Evolutionary conservation across 176 grass and related monocot species (phyloP), one percentile per base, ranked within the genome.

Genomic region (Elaeis guineensis): DNA sequence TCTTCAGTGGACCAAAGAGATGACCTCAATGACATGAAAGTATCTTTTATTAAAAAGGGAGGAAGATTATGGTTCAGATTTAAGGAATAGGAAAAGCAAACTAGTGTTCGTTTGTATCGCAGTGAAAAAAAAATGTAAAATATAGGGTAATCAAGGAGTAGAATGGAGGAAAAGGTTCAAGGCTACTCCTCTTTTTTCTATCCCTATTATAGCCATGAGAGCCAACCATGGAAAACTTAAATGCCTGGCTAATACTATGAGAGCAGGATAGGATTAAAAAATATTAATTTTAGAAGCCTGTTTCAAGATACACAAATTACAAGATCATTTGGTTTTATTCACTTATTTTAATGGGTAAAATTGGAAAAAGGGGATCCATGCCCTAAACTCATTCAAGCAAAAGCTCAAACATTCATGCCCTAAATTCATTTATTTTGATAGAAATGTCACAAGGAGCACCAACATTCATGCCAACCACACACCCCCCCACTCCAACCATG

Each of bases 81-180:
- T 12, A 44, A 44, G 35, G 35, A 44, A 12, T 44, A 44, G 35
- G 35, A 44, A 44, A 44, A 2, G 11, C 1, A 44, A 44, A 44
- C 35, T 44, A 44, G 35, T 0, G 11, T 12, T 44, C 35, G 0
- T 44, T 44, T 44, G 11, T 44, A 44, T 44, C 14, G 35, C 11
- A 14, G 35, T 44, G 9, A 8, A 11, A 5, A 26, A 28, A 28
- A 28, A 28, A 28, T 23, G 11, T 44, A 44, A 44, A 44, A 44
- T 44, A 44, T 12, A 44, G 8, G 11, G 14, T 14, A 30, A 30
- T 2, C 35, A 44, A 14, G 11, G 74, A 86, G 78, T 82, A 82
- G 65, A 16, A 53, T 58, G 49, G 65, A 59, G 70, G 61, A 58
- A 81, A 82, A 82, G 74, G 70, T 78, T 60, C 49, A 69, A 67